Base-by-base conservation (phyloP, 768 basidiomycete species). In the Strobilomyces confusus region DNA sequence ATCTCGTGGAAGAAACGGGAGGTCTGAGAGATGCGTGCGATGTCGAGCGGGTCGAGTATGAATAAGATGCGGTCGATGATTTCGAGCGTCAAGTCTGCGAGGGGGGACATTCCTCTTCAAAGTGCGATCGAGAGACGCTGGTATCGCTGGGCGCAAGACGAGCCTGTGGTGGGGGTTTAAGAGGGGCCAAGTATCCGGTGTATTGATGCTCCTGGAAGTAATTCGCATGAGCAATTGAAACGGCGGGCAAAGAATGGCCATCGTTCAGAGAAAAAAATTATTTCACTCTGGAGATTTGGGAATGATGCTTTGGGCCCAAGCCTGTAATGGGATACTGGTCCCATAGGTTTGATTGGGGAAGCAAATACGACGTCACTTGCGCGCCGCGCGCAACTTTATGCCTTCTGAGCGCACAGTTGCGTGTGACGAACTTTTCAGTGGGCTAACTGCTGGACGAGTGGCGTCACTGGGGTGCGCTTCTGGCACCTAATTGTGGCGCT, bases 1-100 rank as follows among this genome's bases (percentile, higher is more conserved):
- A 82, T 57, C 4, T 58, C 61, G 50, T 72, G 68, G 46, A 79
- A 71, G 15, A 61, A 55, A 5, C 67, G 70, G 58, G 78, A 82
- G 13, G 80, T 78, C 63, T 82, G 80, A 0, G 85, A 72, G 36
- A 80, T 59, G 20, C 64, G 52, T 1, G 86, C 74, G 36, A 88
- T 76, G 51, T 87, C 80, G 40, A 80, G 61, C 5, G 87, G 87
- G 59, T 86, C 81, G 54, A 79, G 75, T n/a, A 68, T 57, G 38
- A 79, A 58, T 9, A 90, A 69, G 49, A 86, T 77, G 48, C 75
- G 69, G 44, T 86, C 84, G 34, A 86, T 57, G 42, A 86, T 63
- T 65, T 91, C 89, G 11, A 69, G 67, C 12, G 86, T 83, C 17
- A 87, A 61, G 23, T 71, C 65, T n/a, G 59, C 53, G 52, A 81